Percentiles rank a stretch among this genome's conserved stretches.
Evolutionary conservation across 192 early-diverging fungal species (phyloP).

Genomic region (Dimargaris cristalligena): DNA sequence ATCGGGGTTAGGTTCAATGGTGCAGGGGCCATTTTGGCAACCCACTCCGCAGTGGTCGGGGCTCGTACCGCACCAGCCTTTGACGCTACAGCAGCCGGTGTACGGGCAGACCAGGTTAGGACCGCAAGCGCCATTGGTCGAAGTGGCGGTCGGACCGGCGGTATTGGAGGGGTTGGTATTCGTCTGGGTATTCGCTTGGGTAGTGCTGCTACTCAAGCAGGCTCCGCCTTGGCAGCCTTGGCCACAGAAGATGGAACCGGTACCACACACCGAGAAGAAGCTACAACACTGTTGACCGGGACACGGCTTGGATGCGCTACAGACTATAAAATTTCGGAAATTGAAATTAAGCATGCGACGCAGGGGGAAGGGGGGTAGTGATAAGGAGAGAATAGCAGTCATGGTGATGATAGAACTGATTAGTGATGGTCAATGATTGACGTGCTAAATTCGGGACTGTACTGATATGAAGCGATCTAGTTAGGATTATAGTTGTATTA

Average conservation of each 20-base stretch:
- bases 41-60: not conserved
- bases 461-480: no score
- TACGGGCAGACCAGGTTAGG: not conserved
- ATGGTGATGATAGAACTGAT: no score
- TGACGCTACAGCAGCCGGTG: not conserved
- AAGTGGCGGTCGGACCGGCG: not conserved
- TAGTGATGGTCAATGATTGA: no score
- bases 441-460: no score
- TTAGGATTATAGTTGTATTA: no score
- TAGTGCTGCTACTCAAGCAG: not conserved
- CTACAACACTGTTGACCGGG: not conserved
- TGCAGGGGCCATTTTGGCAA: conserved; percentile 6
- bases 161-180: not conserved
- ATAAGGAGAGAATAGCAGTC: no score
- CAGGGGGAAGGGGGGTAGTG: no score
- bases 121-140: not conserved
- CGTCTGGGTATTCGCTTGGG: not conserved
- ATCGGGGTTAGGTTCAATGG: not conserved
- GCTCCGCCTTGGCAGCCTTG: not conserved
- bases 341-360: no score
- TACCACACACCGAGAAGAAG: not conserved
- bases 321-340: no score
- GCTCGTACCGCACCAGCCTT: not conserved
- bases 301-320: no score
- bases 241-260: not conserved